A percentile compares a stretch with the other conserved stretches of the same genome.
These are phyloP conservation scores for Vigna hirtella DNA, from an alignment of 306 rosid species.

Conservation along the genomic window DNA sequence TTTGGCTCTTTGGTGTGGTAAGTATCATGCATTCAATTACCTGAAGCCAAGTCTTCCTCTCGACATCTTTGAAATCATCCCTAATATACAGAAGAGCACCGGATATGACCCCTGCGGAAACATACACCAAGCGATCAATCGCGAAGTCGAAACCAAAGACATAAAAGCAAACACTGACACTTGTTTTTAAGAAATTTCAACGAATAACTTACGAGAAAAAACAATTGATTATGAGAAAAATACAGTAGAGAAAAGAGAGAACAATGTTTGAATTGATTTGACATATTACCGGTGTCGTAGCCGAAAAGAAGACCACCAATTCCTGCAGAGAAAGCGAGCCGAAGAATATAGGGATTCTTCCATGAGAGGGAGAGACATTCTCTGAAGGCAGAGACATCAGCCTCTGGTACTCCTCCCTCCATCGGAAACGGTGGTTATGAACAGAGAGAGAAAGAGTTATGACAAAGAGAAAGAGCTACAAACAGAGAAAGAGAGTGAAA, in stretches of 20 bases:
- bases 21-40: conserved; percentile 31
- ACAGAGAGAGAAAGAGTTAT: neutral
- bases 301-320: conserved; percentile 63
- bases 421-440: neutral
- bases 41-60: conserved; percentile 56
- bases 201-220: too few species aligned
- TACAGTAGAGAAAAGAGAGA: neutral
- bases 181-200: neutral
- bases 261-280: neutral
- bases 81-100: conserved; percentile 72
- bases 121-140: neutral
- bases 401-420: conserved; percentile 52
- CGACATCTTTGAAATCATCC: conserved; percentile 62
- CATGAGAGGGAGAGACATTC: conserved; percentile 53
- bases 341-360: conserved; percentile 59
- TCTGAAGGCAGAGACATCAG: conserved; percentile 54
- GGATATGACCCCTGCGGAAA: conserved; percentile 61
- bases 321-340: conserved; percentile 62
- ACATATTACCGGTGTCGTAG: conserved; percentile 52
- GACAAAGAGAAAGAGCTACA: too few species aligned
- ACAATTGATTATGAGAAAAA: too few species aligned
- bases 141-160: too few species aligned
- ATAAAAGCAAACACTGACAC: too few species aligned
- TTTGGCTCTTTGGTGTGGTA: too few species aligned
- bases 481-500: neutral